Evolutionary conservation across 495 filamentous ascomycete genomes (phyloP).

Genomic region (Margaritispora aquatica): DNA sequence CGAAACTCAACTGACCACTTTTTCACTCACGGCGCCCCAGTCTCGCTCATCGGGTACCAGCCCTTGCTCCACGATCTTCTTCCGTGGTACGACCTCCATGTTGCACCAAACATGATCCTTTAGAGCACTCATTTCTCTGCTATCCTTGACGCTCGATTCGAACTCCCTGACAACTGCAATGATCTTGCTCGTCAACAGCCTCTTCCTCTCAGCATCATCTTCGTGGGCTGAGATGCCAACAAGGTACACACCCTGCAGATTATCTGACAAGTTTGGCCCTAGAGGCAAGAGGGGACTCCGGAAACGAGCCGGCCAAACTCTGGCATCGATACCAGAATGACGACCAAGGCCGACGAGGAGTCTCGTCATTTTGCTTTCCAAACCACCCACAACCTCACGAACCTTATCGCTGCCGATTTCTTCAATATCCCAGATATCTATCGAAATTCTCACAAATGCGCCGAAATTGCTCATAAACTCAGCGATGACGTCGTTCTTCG

Average conservation of each 20-base stretch:
- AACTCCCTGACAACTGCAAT: conserved; percentile 39
- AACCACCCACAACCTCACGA: conserved; percentile 36
- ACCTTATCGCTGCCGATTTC: conserved; percentile 29
- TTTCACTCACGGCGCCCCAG: neutral
- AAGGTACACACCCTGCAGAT: conserved; percentile 43
- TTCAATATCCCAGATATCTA: conserved; percentile 40
- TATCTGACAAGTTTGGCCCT: conserved; percentile 11
- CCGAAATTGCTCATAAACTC: conserved; percentile 39
- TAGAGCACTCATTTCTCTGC: neutral
- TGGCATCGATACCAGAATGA: conserved; percentile 30
- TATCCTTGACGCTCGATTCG: conserved; percentile 23
- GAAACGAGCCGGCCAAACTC: conserved; percentile 55
- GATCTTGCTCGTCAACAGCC: conserved; percentile 26
- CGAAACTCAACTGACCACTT: neutral
- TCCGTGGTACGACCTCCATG: conserved; percentile 16
- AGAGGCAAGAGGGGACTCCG: conserved; percentile 10
- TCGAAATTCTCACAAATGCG: conserved; percentile 40
- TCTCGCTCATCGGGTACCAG: neutral
- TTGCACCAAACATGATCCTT: neutral
- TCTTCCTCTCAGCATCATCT: conserved; percentile 27
- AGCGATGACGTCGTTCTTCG: conserved; percentile 39
- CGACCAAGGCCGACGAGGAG: conserved; percentile 2
- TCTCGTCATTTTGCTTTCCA: conserved; percentile 41
- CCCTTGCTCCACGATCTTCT: neutral
- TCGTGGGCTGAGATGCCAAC: conserved; percentile 42